Conservation (phyloP, 768 basidiomycete species). For the Lentinula raphanica region DNA sequence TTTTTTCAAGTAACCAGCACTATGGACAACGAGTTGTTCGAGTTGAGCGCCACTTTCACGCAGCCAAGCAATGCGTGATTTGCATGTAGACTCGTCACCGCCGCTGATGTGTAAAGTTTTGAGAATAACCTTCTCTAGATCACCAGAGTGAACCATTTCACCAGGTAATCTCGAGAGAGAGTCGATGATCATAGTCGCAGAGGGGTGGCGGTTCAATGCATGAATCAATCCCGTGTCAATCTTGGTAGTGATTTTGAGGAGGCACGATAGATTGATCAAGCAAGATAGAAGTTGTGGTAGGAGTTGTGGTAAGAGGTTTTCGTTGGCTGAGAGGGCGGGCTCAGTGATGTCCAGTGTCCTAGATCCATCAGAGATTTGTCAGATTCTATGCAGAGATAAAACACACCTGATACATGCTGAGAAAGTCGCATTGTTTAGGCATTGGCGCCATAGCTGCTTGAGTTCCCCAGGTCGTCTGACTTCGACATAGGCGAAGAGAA, state of each 20-base stretch:
- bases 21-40: too few relatives aligned
- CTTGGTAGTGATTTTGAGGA: background rate
- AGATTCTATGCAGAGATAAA: background rate
- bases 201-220: background rate
- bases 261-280: background rate
- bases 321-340: background rate
- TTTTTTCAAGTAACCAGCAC: too few relatives aligned
- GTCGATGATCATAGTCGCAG: background rate
- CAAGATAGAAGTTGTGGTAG: background rate
- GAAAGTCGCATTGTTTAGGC: background rate
- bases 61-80: too few relatives aligned
- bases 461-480: background rate
- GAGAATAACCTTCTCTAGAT: background rate
- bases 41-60: too few relatives aligned
- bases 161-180: background rate
- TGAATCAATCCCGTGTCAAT: background rate
- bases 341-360: background rate
- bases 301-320: background rate
- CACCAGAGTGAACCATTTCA: background rate
- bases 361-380: background rate
- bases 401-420: background rate
- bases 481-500: background rate
- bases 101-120: too few relatives aligned
- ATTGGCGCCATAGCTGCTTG: background rate
- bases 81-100: too few relatives aligned